These are phyloP conservation scores for Malus sylvestris DNA, from an alignment of 306 rosid species.

Conservation along the genomic window DNA sequence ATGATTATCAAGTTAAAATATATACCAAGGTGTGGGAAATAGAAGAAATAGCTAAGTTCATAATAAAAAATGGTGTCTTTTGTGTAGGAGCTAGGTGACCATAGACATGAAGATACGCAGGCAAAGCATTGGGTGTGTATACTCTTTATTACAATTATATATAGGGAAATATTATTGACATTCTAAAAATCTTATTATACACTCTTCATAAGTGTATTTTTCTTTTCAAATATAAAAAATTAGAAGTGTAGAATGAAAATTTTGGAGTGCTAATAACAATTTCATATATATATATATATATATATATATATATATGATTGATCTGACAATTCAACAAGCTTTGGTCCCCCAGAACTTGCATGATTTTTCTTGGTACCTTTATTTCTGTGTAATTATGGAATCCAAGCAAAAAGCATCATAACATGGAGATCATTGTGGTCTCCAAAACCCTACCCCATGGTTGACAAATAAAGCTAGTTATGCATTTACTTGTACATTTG, in stretches of 20 bases:
- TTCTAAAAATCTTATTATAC: too few relatives aligned
- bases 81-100: neutral
- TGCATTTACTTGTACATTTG: neutral
- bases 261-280: too few relatives aligned
- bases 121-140: neutral
- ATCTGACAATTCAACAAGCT: neutral
- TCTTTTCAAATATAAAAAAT: too few relatives aligned
- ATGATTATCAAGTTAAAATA: neutral
- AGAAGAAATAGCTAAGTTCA: neutral
- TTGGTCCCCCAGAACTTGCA: neutral
- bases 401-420: slow-evolving; percentile 30
- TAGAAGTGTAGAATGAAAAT: too few relatives aligned
- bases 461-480: slow-evolving; percentile 19
- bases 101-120: neutral
- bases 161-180: too few relatives aligned
- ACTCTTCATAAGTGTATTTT: too few relatives aligned
- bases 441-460: slow-evolving; percentile 21
- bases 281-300: neutral
- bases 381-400: slow-evolving; percentile 57
- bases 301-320: neutral
- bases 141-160: neutral
- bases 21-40: neutral
- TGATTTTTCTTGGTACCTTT: slow-evolving; percentile 30
- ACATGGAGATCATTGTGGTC: slow-evolving; percentile 37
- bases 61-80: neutral